Evolutionary conservation across 768 basidiomycete species (phyloP).

Genomic region (Tubosaeta brunneosetosa): DNA sequence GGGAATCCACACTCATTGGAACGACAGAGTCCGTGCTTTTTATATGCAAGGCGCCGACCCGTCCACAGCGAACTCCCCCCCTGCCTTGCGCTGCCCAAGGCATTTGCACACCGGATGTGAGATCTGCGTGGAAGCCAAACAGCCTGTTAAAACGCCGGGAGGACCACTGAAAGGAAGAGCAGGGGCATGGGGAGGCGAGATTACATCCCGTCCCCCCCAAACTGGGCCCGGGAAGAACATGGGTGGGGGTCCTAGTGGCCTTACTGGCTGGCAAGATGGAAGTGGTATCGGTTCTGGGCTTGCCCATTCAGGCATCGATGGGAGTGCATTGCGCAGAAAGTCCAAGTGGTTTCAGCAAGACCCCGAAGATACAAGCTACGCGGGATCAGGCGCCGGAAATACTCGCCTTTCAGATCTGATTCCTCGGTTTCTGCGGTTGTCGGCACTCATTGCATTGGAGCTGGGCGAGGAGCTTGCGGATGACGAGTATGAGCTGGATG

Average conservation of each 20-base stretch:
- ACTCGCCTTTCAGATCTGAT: slow-evolving; percentile 64
- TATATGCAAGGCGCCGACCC: slow-evolving; percentile 63
- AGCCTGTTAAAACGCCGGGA: slow-evolving; percentile 22
- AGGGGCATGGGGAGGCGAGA: slow-evolving; percentile 26
- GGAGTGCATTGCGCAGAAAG: slow-evolving; percentile 56
- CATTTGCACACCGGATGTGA: slow-evolving; percentile 72
- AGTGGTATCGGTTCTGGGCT: slow-evolving; percentile 71
- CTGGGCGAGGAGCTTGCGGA: slow-evolving; percentile 66
- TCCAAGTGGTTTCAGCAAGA: slow-evolving; percentile 26
- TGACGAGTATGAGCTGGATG: slow-evolving; percentile 41
- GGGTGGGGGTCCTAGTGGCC: slow-evolving; percentile 40
- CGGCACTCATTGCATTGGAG: slow-evolving; percentile 74
- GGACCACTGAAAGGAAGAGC: slow-evolving; percentile 21
- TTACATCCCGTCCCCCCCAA: slow-evolving; percentile 18
- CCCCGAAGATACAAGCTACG: slow-evolving; percentile 20
- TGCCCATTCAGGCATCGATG: slow-evolving; percentile 48
- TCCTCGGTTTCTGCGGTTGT: slow-evolving; percentile 68
- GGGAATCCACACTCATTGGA: slow-evolving; percentile 25
- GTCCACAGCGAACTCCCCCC: slow-evolving; percentile 56
- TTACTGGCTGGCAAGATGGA: slow-evolving; percentile 73
- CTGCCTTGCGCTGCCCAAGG: slow-evolving; percentile 62
- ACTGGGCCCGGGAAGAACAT: slow-evolving; percentile 19
- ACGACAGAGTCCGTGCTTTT: slow-evolving; percentile 42
- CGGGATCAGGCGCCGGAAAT: slow-evolving; percentile 46
- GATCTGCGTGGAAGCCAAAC: slow-evolving; percentile 68